Evolutionary conservation across 495 filamentous ascomycete species (phyloP).

Genomic region (Hypoxylon rickii): DNA sequence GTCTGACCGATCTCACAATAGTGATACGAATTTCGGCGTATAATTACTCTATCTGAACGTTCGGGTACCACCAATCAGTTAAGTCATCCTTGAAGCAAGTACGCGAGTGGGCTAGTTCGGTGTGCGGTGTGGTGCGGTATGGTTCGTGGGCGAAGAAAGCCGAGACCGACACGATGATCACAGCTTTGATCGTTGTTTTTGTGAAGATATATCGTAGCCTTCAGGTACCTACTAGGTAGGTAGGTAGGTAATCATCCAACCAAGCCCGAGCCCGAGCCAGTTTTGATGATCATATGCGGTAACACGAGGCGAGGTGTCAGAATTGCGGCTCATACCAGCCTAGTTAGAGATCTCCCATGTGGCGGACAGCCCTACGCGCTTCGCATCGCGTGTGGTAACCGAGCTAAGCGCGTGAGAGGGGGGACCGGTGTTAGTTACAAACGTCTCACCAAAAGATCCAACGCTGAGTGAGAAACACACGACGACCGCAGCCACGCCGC

Average conservation of each 20-base stretch:
- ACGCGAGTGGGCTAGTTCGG: background rate
- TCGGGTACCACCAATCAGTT: conserved; percentile 1
- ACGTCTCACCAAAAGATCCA: conserved; percentile 1
- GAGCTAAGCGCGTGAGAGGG: conserved; percentile 23
- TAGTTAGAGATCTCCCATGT: background rate
- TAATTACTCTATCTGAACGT: conserved; percentile 9
- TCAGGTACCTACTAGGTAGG: too few species aligned
- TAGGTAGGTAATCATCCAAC: too few species aligned
- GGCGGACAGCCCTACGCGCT: conserved; percentile 9
- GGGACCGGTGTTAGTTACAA: conserved; percentile 13
- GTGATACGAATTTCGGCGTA: conserved; percentile 3
- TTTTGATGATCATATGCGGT: background rate
- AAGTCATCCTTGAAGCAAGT: background rate
- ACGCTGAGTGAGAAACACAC: conserved; percentile 15
- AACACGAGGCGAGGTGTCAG: conserved; percentile 4
- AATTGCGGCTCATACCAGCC: conserved; percentile 18
- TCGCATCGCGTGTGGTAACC: conserved; percentile 15
- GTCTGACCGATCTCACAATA: background rate
- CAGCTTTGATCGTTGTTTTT: too few species aligned
- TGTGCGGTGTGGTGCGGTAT: conserved; percentile 3
- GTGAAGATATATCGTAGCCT: too few species aligned
- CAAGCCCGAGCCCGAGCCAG: background rate
- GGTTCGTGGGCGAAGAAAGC: background rate
- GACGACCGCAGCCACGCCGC: conserved; percentile 16
- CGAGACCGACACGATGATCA: too few species aligned